A percentile compares a stretch with the other conserved stretches of the same genome.
phyloP scores from a whole-genome alignment of 768 basidiomycete species.

The Boletus vermiculosoides region DNA sequence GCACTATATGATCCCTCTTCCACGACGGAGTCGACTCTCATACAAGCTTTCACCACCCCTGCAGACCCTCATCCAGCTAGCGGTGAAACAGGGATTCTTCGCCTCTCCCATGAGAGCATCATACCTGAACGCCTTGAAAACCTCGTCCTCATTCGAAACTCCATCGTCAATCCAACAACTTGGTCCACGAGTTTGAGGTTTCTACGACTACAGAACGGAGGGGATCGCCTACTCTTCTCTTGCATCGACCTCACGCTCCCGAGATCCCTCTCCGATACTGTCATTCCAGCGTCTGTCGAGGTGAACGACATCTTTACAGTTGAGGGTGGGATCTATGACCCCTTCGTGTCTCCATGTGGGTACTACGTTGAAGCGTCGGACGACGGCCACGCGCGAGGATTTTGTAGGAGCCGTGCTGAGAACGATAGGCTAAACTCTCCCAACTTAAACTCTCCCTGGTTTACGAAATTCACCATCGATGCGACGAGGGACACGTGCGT shows the following conservation, averaged over 20 bases:
- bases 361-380: conserved; percentile 2
- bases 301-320: conserved; percentile 1
- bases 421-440: not conserved
- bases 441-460: not conserved
- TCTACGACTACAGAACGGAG: not conserved
- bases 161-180: not conserved
- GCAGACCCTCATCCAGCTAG: not conserved
- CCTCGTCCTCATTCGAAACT: conserved; percentile 5
- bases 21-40: not conserved
- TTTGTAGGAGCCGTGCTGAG: not conserved
- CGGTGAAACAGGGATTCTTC: not conserved
- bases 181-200: not conserved
- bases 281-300: not conserved
- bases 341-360: not conserved
- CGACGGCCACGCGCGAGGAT: conserved; percentile 5
- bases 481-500: conserved; percentile 1
- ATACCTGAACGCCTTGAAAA: not conserved
- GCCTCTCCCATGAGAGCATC: conserved; percentile 5
- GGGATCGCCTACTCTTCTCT: not conserved
- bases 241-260: conserved; percentile 1
- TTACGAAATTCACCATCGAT: conserved; percentile 10
- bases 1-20: not conserved
- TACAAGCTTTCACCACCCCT: conserved; percentile 4
- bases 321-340: not conserved
- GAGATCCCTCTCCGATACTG: not conserved